Evolutionary conservation across 345 rosid species (phyloP).

Genomic region (Citrus glauca): DNA sequence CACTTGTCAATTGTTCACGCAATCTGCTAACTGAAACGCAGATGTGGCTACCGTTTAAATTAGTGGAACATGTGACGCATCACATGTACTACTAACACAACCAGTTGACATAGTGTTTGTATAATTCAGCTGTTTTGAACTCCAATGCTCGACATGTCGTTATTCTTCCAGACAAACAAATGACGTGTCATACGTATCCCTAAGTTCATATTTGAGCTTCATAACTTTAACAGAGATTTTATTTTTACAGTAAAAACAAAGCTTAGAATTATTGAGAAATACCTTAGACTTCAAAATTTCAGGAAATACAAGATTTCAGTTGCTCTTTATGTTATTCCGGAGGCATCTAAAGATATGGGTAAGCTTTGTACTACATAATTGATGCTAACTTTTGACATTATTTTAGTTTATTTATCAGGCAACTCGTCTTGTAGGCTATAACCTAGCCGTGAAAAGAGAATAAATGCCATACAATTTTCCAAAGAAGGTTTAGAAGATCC

Average conservation of each 20-base stretch:
- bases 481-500: constrained; percentile 51
- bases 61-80: too few species aligned
- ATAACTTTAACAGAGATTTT: too few species aligned
- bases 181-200: too few species aligned
- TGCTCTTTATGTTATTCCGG: constrained; percentile 42
- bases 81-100: too few species aligned
- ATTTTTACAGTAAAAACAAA: not conserved
- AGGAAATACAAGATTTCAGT: constrained; percentile 39
- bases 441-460: constrained; percentile 55
- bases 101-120: too few species aligned
- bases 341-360: constrained; percentile 57
- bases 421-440: constrained; percentile 39
- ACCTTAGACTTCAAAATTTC: not conserved
- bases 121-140: too few species aligned
- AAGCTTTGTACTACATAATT: constrained; percentile 41
- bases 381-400: constrained; percentile 3
- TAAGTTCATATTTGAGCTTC: too few species aligned
- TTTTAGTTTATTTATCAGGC: constrained; percentile 3
- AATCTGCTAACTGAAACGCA: too few species aligned
- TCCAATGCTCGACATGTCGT: too few species aligned
- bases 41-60: too few species aligned
- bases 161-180: too few species aligned
- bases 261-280: not conserved
- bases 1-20: too few species aligned
- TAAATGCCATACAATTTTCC: constrained; percentile 49